Percentiles rank a stretch among this genome's conserved stretches.
Conservation (phyloP, 176 grass and related monocot species). For the Otatea glauca region DNA sequence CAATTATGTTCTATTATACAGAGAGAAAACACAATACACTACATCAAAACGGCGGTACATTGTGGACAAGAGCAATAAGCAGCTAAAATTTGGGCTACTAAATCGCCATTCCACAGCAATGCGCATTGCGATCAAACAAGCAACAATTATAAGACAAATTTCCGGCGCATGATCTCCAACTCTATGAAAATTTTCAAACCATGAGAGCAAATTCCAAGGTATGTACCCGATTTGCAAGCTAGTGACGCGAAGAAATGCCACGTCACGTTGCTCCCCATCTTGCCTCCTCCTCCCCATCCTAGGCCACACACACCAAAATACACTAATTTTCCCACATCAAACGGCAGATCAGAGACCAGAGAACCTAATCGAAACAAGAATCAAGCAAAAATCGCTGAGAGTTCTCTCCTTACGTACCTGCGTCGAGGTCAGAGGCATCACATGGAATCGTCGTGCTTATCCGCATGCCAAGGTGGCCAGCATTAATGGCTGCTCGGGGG, state of each 20-base stretch:
- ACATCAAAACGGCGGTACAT: not conserved
- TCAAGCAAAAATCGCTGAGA: not conserved
- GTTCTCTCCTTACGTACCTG: conserved; percentile 33
- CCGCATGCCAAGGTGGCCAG: conserved; percentile 39
- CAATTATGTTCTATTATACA: not conserved
- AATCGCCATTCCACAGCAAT: conserved; percentile 1
- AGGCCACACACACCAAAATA: too few relatives aligned
- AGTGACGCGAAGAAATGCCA: conserved; percentile 82
- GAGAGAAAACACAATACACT: not conserved
- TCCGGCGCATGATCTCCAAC: too few relatives aligned
- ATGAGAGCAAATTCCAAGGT: not conserved
- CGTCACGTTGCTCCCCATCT: conserved; percentile 46
- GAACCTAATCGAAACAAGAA: not conserved
- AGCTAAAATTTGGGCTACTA: not conserved
- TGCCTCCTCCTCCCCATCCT: not conserved
- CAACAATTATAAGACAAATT: not conserved
- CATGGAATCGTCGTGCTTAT: conserved; percentile 37
- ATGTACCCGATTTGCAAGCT: conserved; percentile 88
- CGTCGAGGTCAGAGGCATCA: conserved; percentile 44
- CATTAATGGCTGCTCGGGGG: conserved; percentile 41
- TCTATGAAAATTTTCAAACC: too few relatives aligned
- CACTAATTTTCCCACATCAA: conserved; percentile 25
- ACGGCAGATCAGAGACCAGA: conserved; percentile 23
- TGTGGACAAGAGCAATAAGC: not conserved
- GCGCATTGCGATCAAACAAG: not conserved